phyloP scores from a whole-genome alignment of 2,329 filamentous ascomycete genomes.

The Pleochaeta shiraiana region DNA sequence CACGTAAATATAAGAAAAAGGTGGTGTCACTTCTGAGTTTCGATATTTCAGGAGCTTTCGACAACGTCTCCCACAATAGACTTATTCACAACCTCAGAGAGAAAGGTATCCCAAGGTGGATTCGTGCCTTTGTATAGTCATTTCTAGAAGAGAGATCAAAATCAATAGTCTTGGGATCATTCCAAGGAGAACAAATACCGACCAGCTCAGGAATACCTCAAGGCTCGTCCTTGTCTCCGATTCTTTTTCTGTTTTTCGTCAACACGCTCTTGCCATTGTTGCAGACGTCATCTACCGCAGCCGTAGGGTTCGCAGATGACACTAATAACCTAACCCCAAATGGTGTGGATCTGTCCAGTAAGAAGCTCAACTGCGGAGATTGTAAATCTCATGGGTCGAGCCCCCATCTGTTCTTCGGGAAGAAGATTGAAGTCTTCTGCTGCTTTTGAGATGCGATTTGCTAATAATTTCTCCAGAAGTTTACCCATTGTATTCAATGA shows the following conservation, averaged over 20 bases:
- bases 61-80: not conserved
- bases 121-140: not conserved
- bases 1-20: too few relatives aligned
- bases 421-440: not conserved
- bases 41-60: conserved; percentile 4
- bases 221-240: not conserved
- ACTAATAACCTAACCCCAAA: not conserved
- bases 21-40: not conserved
- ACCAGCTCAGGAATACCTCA: not conserved
- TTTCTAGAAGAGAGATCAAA: not conserved
- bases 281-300: not conserved
- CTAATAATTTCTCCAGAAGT: not conserved
- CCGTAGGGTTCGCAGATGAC: not conserved
- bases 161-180: not conserved
- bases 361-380: conserved; percentile 1
- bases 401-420: not conserved
- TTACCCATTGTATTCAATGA: not conserved
- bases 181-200: not conserved
- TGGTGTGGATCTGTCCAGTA: not conserved
- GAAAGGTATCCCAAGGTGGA: not conserved
- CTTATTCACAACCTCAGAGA: not conserved
- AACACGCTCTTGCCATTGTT: not conserved
- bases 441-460: not conserved
- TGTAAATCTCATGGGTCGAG: not conserved
- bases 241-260: conserved; percentile 1